Base-by-base conservation (phyloP, 352 stramenopile genomes). In the Blastocystis hominis region DNA sequence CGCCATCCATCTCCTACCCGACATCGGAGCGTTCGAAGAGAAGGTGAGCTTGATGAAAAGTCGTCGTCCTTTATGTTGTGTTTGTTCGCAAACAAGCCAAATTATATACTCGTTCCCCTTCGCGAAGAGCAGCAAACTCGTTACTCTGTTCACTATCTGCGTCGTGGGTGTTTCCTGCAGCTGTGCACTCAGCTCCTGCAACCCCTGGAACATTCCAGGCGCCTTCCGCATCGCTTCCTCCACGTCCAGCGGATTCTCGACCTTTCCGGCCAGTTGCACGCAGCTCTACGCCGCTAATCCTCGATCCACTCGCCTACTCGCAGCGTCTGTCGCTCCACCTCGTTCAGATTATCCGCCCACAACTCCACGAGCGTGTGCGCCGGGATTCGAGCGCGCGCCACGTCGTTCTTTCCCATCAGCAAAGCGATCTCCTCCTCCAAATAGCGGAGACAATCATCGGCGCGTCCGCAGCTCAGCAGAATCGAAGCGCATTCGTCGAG, bases 1-100 rank as follows among this genome's bases (percentile, higher is more conserved):
- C 20, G 72, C 72, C 10, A 30, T 54, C 9, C 72, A 84, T 40
- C 13, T 30, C 0, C n/a, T 84, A 24, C 59, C 59, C 13, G 72
- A 84, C 56, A 5, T 66, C 17, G 40, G 9, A 6, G 50, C 13
- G 38, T 84, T 84, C 36, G 72, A 84, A 46, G 72, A 84, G n/a
- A 64, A 84, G 50, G 66, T 68, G 20, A 84, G 62, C 46, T 42
- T 84, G 36, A 17, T 84, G 13, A 50, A 84, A 30, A 46, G 34
- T 1, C 6, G 62, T 38, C 13, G 72, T 66, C 72, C 59, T 84
- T 84, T 84, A 66, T 84, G 50, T 13, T n/a, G 47, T 80, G 70
- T 80, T 80, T 80, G 47, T 62, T 30, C 13, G 10, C 10, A 79
- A 64, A 42, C 54, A 66, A 20, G n/a, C 20, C 63, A 64, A 36